Base-by-base conservation (phyloP, 1,284 basidiomycete genomes). In the Violaceomyces palustris region DNA sequence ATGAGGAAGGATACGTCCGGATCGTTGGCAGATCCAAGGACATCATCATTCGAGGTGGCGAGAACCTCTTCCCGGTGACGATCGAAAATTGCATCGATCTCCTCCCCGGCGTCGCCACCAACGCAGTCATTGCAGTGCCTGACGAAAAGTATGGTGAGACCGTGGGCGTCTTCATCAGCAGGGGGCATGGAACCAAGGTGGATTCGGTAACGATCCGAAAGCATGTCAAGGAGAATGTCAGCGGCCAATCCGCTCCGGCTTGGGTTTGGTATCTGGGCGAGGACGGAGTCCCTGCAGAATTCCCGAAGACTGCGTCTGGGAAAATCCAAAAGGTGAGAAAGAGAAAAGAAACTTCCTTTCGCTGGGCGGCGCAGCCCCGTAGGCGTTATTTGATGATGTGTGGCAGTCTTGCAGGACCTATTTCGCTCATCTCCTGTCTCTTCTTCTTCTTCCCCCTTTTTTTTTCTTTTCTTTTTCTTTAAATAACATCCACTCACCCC, bases 261-360 rank as follows among this genome's bases (percentile, higher is more conserved):
- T 88, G 85, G 84, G 81, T 89, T 2, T 90, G 87, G 85, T 87
- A 88, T 53, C 60, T 86, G 1, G 83, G 82, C 15, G 82, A 86
- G 61, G 81, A 83, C 21, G 81, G 79, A 4, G 74, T 75, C 6
- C 75, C 77, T 7, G 70, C 74, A 18, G 83, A 86, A 53, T 72
- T 89, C 10, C 88, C 88, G 1, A 88, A 87, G 77, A 91, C 87
- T 6, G 86, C 84, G 15, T 89, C 87, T 59, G 88, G 88, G 32
- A 91, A 91, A 74, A 82, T 91, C 28, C 81, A 83, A 82, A 90
- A 90, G 75, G 85, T 88, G 37, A 18, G 31, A 32, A 17, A 6
- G 6, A 32, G n/a, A 17, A 19, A 32, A 17, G 31, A 32, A 50
- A 39, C 3, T 26, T 31, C 34, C 37, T 33, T 53, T 44, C 17